Conservation (phyloP, 2,329 filamentous ascomycete genomes). For the Thielaviopsis euricoi region DNA sequence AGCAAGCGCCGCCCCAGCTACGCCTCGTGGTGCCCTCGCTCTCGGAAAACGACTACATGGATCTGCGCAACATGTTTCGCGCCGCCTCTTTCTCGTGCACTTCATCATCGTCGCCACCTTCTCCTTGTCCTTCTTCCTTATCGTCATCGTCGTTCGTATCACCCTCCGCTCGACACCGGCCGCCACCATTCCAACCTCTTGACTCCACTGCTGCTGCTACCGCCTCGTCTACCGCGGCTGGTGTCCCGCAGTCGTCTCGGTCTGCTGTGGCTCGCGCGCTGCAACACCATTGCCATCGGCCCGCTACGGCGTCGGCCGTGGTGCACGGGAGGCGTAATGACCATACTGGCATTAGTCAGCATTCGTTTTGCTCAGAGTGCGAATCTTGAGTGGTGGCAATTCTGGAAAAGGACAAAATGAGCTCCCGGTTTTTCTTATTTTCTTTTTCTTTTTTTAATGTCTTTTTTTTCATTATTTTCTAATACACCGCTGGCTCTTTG, state of each 20-base stretch:
- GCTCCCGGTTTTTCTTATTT: too few relatives aligned
- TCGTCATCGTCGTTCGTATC: not conserved
- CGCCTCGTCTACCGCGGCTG: too few relatives aligned
- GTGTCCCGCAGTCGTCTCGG: too few relatives aligned
- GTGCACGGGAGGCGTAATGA: not conserved
- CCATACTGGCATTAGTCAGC: not conserved
- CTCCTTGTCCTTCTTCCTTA: not conserved
- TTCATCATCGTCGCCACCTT: not conserved
- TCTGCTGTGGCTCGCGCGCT: too few relatives aligned
- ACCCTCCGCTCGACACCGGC: too few relatives aligned
- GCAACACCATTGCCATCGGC: too few relatives aligned
- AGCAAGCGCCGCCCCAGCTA: not conserved
- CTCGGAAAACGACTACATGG: conserved; percentile 9
- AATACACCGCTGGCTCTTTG: too few relatives aligned
- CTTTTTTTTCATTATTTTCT: not conserved
- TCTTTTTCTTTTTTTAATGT: too few relatives aligned
- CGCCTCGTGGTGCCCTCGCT: conserved; percentile 5
- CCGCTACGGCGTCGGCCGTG: not conserved
- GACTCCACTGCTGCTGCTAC: too few relatives aligned
- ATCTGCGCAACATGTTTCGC: conserved; percentile 10
- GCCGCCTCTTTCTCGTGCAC: not conserved
- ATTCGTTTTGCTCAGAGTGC: not conserved
- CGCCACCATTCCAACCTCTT: too few relatives aligned
- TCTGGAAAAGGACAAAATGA: too few relatives aligned
- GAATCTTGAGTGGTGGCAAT: not conserved